phyloP scores from a whole-genome alignment of 2,329 filamentous ascomycete genomes.

The Hymenotorrendiella dingleyae region DNA sequence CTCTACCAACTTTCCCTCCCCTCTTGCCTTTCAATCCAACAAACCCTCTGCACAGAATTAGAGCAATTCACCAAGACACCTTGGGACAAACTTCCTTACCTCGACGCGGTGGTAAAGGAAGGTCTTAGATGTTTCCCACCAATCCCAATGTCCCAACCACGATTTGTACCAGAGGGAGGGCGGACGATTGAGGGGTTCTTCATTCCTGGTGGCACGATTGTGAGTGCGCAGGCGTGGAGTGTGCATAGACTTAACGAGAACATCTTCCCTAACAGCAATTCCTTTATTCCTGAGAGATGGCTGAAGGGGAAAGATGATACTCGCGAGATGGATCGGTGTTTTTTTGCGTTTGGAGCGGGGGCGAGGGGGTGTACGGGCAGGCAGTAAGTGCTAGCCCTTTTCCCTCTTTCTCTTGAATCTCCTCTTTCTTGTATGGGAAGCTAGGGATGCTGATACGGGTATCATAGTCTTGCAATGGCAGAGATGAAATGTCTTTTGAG shows the following conservation, averaged over 20 bases:
- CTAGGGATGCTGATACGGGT: constrained; percentile 4
- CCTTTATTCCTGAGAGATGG: constrained; percentile 79
- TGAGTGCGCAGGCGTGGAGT: constrained; percentile 57
- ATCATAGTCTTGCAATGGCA: constrained; percentile 48
- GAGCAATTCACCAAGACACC: constrained; percentile 32
- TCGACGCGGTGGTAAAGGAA: constrained; percentile 60
- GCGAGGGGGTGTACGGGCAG: constrained; percentile 61
- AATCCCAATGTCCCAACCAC: constrained; percentile 62
- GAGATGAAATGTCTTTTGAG: constrained; percentile 62
- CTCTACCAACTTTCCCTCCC: constrained; percentile 66
- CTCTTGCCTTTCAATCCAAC: constrained; percentile 45
- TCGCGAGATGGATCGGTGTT: constrained; percentile 56
- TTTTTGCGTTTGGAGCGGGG: constrained; percentile 62
- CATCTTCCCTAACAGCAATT: constrained; percentile 73
- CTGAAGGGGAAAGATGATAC: constrained; percentile 64
- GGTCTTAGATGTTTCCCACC: constrained; percentile 56
- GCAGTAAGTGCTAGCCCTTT: constrained; percentile 46
- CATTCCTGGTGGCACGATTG: constrained; percentile 48
- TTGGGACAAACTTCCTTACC: constrained; percentile 48
- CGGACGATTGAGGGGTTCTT: constrained; percentile 49
- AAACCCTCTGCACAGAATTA: constrained; percentile 48
- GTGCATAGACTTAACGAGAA: constrained; percentile 53
- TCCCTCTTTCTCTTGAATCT: not conserved
- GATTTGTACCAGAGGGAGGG: constrained; percentile 49
- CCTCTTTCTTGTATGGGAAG: not conserved